Evolutionary conservation across 306 rosid species (phyloP).

Genomic region (Sesbania bispinosa): DNA sequence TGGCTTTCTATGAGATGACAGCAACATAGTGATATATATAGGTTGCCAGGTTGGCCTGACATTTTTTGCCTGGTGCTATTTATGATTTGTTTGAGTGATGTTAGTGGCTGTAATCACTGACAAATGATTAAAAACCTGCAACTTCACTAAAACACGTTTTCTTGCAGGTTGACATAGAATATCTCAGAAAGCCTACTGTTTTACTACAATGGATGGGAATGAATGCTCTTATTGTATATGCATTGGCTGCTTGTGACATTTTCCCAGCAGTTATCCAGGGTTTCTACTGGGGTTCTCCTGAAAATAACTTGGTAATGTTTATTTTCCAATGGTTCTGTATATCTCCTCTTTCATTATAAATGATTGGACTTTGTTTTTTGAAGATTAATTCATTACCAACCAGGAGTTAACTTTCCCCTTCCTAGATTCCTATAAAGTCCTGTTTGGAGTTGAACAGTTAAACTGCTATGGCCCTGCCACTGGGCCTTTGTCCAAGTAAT

Average conservation of each 20-base stretch:
- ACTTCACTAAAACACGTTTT: constrained; percentile 19
- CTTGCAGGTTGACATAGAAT: constrained; percentile 61
- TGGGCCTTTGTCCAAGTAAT: neutral
- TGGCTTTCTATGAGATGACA: neutral
- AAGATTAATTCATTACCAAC: neutral
- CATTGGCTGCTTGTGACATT: constrained; percentile 70
- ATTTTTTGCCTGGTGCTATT: neutral
- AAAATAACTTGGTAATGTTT: constrained; percentile 63
- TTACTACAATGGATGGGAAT: constrained; percentile 77
- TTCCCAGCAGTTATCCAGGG: constrained; percentile 70
- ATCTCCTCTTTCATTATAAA: neutral
- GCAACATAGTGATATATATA: neutral
- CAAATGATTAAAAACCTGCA: constrained; percentile 4
- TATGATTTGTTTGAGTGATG: neutral
- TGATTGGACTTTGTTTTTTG: neutral
- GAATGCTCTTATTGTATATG: constrained; percentile 72
- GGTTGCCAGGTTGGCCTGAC: neutral
- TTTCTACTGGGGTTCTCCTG: constrained; percentile 69
- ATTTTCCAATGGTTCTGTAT: neutral
- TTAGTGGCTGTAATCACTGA: neutral
- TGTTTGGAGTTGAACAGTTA: neutral
- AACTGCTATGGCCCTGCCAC: neutral
- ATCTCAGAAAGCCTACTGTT: constrained; percentile 48
- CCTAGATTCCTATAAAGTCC: neutral
- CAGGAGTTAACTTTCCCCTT: constrained; percentile 4